Evolutionary conservation across 2,329 filamentous ascomycete species (phyloP), one percentile per base, ranked within the genome.

Genomic region (Cladophialophora exuberans): DNA sequence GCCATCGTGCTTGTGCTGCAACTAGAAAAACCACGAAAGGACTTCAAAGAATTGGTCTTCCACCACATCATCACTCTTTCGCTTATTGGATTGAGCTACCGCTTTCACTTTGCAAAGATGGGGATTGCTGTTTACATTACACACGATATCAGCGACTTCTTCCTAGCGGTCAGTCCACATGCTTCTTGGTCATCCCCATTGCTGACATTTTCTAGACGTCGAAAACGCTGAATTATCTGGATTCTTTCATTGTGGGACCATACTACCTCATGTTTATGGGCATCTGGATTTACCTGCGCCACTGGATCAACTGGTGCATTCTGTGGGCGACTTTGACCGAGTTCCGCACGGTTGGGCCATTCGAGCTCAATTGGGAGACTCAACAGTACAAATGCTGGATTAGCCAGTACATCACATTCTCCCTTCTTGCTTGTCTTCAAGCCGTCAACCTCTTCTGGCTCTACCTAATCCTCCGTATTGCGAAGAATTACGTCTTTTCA

Each of bases 71-170:
- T 95, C 67, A 92, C 88, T 31, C 76, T 96, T 52, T 75, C 83
- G 17, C 80, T 96, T 64, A 95, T 96, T 62, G 85, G 74, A 61
- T 76, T 90, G 65, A 91, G 87, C 76, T 96, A 95, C 76, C 83
- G 89, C 60, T 96, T 94, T 77, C 90, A 96, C 74, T 96, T 96
- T 71, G 91, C 89, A 23, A 91, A 93, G 73, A 93, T 96, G 70
- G 90, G 90, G 15, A 75, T 96, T 52, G 88, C 89, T 18, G 89
- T 96, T 30, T 96, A 94, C 73, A 88, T 91, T 55, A 94, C 90
- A 18, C 89, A 93, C 73, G 90, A 96, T 69, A 89, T 95, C 59
- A 89, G 85, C 61, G 90, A 96, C 71, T 94, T 95, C 76, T 95
- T 95, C 81, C 80, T 96, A 25, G 90, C 90, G 25, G 87, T 89